These are phyloP conservation scores for Fusarium nisikadoi DNA, from an alignment of 2,329 filamentous ascomycete genomes.

Conservation along the genomic window DNA sequence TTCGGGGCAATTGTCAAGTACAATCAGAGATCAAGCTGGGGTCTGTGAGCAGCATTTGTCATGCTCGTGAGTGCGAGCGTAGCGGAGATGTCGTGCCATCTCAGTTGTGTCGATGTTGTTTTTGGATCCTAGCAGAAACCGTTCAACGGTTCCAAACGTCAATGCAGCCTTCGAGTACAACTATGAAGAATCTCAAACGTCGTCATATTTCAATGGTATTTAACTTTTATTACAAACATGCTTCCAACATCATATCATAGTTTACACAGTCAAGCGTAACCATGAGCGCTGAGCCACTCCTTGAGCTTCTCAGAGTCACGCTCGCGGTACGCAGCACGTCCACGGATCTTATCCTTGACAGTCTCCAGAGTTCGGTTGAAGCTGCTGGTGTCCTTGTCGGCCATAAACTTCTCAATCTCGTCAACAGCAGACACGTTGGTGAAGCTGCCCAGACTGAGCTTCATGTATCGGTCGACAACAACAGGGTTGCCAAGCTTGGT, in stretches of 20 bases:
- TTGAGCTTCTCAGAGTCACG: conserved; percentile 78
- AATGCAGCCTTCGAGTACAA: neutral
- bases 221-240: conserved; percentile 17
- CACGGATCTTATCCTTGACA: conserved; percentile 85
- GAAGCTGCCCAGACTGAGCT: conserved; percentile 81
- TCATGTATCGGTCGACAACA: conserved; percentile 88
- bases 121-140: neutral
- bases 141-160: neutral
- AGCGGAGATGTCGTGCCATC: accelerated
- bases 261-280: conserved; percentile 54
- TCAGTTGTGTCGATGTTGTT: neutral
- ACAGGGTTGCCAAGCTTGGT: conserved; percentile 84
- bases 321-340: conserved; percentile 82
- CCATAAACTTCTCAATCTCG: conserved; percentile 88
- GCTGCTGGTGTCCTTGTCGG: conserved; percentile 82
- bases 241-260: conserved; percentile 37
- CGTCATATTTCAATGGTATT: neutral
- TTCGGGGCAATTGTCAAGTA: accelerated
- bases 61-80: accelerated
- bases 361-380: conserved; percentile 89
- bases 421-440: conserved; percentile 73
- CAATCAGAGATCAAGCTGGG: neutral
- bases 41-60: neutral
- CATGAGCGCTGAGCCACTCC: conserved; percentile 77
- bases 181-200: neutral